Conservation (phyloP, 306 rosid genomes). For the Delonix regia region DNA sequence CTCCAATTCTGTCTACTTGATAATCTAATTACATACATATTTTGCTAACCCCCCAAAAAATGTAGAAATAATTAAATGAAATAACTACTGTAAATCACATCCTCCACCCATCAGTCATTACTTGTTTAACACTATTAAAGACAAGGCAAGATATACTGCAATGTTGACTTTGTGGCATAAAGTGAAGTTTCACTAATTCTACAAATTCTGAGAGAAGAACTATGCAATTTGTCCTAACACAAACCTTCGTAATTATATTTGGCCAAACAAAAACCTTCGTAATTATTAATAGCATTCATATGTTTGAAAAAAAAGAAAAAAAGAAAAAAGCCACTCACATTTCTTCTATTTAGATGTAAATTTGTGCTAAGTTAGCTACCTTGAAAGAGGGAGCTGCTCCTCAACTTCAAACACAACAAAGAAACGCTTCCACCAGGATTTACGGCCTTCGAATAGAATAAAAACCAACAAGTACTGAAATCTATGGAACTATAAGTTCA, state of each 20-base stretch:
- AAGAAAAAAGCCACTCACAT: not conserved
- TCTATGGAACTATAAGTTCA: conserved; percentile 31
- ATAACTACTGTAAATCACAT: no score
- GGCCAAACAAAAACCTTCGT: no score
- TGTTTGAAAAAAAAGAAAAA: no score
- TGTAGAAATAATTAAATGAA: no score
- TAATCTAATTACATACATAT: no score
- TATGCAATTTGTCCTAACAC: not conserved
- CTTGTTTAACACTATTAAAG: not conserved
- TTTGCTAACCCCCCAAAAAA: no score
- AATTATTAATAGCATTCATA: not conserved
- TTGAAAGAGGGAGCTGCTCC: conserved; percentile 18
- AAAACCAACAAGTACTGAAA: conserved; percentile 29
- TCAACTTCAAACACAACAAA: not conserved
- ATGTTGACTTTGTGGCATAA: not conserved
- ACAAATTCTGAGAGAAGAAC: no score
- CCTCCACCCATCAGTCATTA: no score
- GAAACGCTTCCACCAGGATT: not conserved
- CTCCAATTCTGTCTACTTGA: no score
- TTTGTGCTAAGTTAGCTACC: not conserved
- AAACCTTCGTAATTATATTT: no score
- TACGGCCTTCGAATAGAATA: not conserved
- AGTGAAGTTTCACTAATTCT: not conserved
- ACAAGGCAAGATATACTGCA: not conserved
- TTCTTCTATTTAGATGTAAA: not conserved